A percentile compares a stretch with the other conserved stretches of the same genome.
phyloP scores from a whole-genome alignment of 1,139 yeast genomes.

The Kazachstania sp. region DNA sequence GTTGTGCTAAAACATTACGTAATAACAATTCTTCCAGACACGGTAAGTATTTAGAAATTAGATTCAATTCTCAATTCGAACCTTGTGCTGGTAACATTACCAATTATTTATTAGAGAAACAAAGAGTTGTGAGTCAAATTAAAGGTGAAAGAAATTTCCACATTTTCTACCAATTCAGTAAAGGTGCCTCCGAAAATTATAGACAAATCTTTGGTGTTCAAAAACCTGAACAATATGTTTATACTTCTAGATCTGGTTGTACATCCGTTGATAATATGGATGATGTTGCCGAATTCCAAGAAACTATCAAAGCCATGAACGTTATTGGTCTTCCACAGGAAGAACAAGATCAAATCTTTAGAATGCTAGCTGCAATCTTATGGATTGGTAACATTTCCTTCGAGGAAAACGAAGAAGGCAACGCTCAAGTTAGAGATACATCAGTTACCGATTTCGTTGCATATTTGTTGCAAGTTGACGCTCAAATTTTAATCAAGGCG shows the following conservation, averaged over 20 bases:
- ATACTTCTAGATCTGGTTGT: constrained; percentile 83
- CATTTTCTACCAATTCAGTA: constrained; percentile 91
- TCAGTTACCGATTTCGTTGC: constrained; percentile 93
- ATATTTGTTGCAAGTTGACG: constrained; percentile 74
- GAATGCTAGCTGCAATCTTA: constrained; percentile 72
- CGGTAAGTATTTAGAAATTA: constrained; percentile 92
- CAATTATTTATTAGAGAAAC: constrained; percentile 87
- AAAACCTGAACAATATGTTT: constrained; percentile 83
- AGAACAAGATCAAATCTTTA: constrained; percentile 87
- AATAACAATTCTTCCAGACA: constrained; percentile 96
- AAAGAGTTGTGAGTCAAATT: constrained; percentile 90
- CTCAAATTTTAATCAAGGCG: constrained; percentile 56
- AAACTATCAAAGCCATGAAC: constrained; percentile 78
- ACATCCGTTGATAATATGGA: constrained; percentile 80
- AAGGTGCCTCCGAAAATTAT: constrained; percentile 78
- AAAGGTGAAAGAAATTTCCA: constrained; percentile 92
- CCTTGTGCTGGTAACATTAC: constrained; percentile 96
- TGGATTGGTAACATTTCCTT: constrained; percentile 95
- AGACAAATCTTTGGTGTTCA: constrained; percentile 83
- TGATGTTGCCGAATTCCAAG: constrained; percentile 69
- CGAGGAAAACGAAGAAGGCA: constrained; percentile 78
- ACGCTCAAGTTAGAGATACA: constrained; percentile 70
- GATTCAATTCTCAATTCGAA: constrained; percentile 70
- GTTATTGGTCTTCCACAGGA: constrained; percentile 71
- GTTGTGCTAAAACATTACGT: constrained; percentile 95